Base-by-base conservation (phyloP, 208 protist genomes). In the Leishmania gerbilli region DNA sequence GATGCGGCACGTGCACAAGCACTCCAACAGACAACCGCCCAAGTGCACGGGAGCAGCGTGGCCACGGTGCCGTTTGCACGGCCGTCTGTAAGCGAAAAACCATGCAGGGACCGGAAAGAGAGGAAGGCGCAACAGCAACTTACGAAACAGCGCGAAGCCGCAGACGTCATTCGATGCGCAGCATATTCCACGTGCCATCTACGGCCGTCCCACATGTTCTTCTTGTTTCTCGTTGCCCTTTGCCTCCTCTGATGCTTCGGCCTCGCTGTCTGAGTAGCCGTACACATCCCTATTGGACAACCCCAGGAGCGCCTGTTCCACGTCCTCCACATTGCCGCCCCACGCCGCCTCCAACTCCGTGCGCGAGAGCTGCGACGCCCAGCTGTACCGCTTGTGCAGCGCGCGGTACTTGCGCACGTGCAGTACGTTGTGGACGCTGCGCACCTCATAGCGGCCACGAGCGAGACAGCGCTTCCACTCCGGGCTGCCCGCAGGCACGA, bases 401-500 rank as follows among this genome's bases (percentile, higher is more conserved):
- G 89, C 90, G 34, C 93, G 91, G 60, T 91, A 96, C 77, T 92
- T 93, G 74, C 85, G 85, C 24, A 96, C 81, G 72, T 82, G 74
- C 67, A 94, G 71, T 19, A 92, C 71, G 53, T 90, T 84, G 31
- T 95, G 82, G 27, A 95, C 71, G 19, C 88, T 74, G 8, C 88
- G 87, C 69, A 93, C 77, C 55, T 91, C 79, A 53, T 86, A 89
- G 21, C 93, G 89, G 3, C 93, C 93, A 34, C 86, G 83, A 2
- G 93, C 93, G 31, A 96, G 86, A 42, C 88, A 84, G 47, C 85
- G 88, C 74, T 89, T 89, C 84, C 87, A 94, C 84, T 91, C 90
- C 24, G 80, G 49, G 74, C 83, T 81, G 17, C 84, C 89, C 5
- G 81, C 77, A 11, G 79, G 65, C 42, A 91, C 79, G 51, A 86